These are phyloP conservation scores for Mycena albidolilacea DNA, from an alignment of 768 basidiomycete genomes.

Conservation along the genomic window DNA sequence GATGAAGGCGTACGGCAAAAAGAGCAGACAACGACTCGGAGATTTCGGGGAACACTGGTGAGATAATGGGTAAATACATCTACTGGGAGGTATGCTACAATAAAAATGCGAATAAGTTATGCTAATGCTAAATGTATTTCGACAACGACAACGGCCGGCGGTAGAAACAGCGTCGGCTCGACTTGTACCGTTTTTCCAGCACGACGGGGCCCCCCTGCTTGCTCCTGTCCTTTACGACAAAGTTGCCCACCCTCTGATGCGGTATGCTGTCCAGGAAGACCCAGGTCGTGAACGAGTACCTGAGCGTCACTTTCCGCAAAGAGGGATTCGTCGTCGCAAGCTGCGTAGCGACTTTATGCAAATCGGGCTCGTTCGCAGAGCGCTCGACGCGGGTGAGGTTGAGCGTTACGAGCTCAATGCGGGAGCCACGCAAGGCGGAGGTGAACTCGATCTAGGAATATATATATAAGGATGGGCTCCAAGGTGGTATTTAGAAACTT, in stretches of 20 bases:
- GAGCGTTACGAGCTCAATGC: conserved; percentile 29
- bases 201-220: conserved; percentile 32
- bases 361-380: conserved; percentile 28
- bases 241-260: conserved; percentile 24
- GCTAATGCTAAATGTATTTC: background rate
- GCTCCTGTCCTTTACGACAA: conserved; percentile 28
- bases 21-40: too few relatives aligned
- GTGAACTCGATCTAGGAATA: conserved; percentile 35
- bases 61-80: too few relatives aligned
- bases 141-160: conserved; percentile 31
- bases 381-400: conserved; percentile 36
- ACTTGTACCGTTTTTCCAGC: conserved; percentile 19
- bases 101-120: background rate
- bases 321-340: conserved; percentile 32
- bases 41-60: too few relatives aligned
- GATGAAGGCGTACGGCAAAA: too few relatives aligned
- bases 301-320: conserved; percentile 24
- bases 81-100: conserved; percentile 2
- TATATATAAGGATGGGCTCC: conserved; percentile 10
- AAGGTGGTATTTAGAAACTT: conserved; percentile 5
- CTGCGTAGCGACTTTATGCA: conserved; percentile 28
- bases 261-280: conserved; percentile 39
- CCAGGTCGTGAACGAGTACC: conserved; percentile 36
- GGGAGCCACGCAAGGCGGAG: conserved; percentile 38
- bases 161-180: conserved; percentile 23